Conservation (phyloP, 768 basidiomycete species). For the Boletus rubescentipes region DNA sequence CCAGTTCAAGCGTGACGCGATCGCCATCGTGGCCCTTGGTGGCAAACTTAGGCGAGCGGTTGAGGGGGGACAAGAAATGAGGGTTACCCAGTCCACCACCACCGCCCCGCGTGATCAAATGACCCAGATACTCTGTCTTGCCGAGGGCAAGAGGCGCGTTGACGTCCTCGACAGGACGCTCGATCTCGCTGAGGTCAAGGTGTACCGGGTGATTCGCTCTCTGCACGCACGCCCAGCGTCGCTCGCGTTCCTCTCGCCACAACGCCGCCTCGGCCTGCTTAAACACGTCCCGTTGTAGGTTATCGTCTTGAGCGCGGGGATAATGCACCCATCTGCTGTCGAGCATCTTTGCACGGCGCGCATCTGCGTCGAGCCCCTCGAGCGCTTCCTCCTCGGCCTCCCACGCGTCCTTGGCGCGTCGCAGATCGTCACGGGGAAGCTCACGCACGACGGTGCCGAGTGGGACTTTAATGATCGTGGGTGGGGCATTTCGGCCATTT, state of each 20-base stretch:
- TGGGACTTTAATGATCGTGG: constrained; percentile 78
- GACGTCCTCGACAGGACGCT: constrained; percentile 33
- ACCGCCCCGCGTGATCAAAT: constrained; percentile 76
- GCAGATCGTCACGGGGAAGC: constrained; percentile 62
- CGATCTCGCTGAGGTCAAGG: constrained; percentile 62
- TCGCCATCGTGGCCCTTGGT: constrained; percentile 73
- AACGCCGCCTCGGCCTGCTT: constrained; percentile 64
- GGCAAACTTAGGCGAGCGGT: constrained; percentile 85
- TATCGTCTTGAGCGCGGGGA: constrained; percentile 61
- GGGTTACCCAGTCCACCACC: constrained; percentile 86
- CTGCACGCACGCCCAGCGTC: constrained; percentile 46
- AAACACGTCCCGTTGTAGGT: constrained; percentile 63
- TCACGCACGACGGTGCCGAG: constrained; percentile 88
- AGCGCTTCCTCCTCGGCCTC: constrained; percentile 67
- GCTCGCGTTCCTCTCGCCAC: constrained; percentile 61
- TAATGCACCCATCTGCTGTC: constrained; percentile 80
- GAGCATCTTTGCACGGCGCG: constrained; percentile 59
- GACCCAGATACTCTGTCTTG: constrained; percentile 52
- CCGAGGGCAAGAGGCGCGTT: constrained; percentile 61
- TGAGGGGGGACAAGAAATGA: constrained; percentile 65
- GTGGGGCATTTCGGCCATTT: constrained; percentile 74
- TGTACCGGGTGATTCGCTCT: constrained; percentile 45
- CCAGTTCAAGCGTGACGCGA: constrained; percentile 77
- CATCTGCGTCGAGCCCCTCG: constrained; percentile 42
- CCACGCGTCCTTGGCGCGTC: constrained; percentile 66